phyloP scores from a whole-genome alignment of 257 asterid genomes.

The Coffea eugenioides region DNA sequence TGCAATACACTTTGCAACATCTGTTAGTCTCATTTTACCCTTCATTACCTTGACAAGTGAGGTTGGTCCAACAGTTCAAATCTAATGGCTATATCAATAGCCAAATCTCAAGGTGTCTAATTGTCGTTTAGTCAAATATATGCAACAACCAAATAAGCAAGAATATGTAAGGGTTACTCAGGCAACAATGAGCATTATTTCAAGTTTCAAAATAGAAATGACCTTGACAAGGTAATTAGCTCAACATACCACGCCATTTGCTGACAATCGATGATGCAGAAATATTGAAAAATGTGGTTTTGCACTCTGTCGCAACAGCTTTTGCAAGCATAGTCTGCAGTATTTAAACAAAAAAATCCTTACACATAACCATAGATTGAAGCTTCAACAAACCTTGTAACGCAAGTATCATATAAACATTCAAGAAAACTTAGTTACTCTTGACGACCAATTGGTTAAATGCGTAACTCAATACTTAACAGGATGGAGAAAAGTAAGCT shows the following conservation, averaged over 20 bases:
- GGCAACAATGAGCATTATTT: too few relatives aligned
- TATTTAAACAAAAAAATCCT: slow-evolving; percentile 1
- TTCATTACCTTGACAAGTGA: neutral
- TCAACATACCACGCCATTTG: slow-evolving; percentile 95
- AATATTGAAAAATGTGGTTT: slow-evolving; percentile 95
- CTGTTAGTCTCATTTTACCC: neutral
- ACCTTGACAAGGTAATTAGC: neutral
- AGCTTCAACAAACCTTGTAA: neutral
- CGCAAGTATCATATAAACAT: neutral
- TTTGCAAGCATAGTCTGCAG: slow-evolving; percentile 98
- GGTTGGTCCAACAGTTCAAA: neutral
- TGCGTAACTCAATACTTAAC: neutral
- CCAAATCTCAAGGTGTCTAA: neutral
- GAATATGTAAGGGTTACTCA: too few relatives aligned
- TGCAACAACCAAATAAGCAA: neutral
- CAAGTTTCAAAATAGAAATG: neutral
- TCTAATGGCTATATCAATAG: neutral
- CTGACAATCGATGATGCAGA: slow-evolving; percentile 99
- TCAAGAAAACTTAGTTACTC: neutral
- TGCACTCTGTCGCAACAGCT: slow-evolving; percentile 99
- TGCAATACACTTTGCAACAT: neutral
- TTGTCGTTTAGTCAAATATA: neutral
- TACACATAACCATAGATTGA: neutral
- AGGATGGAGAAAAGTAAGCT: neutral
- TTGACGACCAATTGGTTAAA: neutral